These are phyloP conservation scores for Wickerhamomyces mucosus DNA, from an alignment of 805 yeast genomes.

Conservation along the genomic window DNA sequence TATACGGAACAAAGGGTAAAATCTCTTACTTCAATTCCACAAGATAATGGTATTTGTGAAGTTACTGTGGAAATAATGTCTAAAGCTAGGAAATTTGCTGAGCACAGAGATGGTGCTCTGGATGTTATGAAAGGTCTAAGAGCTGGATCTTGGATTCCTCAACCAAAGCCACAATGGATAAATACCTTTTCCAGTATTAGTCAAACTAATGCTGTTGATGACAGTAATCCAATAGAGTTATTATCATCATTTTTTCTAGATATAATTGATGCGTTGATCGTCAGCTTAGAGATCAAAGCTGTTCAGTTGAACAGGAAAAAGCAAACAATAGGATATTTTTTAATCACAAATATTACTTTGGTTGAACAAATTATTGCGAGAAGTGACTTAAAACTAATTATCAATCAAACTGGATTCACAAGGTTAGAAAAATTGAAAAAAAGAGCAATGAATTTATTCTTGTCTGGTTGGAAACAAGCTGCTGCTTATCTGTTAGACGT, in stretches of 20 bases:
- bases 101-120: constrained; percentile 43
- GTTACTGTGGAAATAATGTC: constrained; percentile 67
- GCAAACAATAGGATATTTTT: constrained; percentile 52
- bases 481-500: constrained; percentile 74
- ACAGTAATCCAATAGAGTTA: constrained; percentile 37
- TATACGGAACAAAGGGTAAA: constrained; percentile 44
- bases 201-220: constrained; percentile 27
- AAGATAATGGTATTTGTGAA: constrained; percentile 64
- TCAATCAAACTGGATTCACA: constrained; percentile 51
- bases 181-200: constrained; percentile 39
- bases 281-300: constrained; percentile 54
- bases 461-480: constrained; percentile 71
- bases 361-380: constrained; percentile 66
- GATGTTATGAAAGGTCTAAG: constrained; percentile 39
- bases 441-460: constrained; percentile 60
- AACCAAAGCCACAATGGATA: constrained; percentile 47
- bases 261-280: constrained; percentile 62
- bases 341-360: constrained; percentile 61
- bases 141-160: constrained; percentile 62
- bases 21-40: constrained; percentile 39
- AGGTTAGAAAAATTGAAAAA: constrained; percentile 63
- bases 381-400: constrained; percentile 41
- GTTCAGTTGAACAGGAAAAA: constrained; percentile 23
- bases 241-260: constrained; percentile 67
- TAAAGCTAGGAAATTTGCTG: constrained; percentile 53